These are phyloP conservation scores for Yamadazyma blattariae DNA, from an alignment of 1,139 yeast genomes.

Conservation along the genomic window DNA sequence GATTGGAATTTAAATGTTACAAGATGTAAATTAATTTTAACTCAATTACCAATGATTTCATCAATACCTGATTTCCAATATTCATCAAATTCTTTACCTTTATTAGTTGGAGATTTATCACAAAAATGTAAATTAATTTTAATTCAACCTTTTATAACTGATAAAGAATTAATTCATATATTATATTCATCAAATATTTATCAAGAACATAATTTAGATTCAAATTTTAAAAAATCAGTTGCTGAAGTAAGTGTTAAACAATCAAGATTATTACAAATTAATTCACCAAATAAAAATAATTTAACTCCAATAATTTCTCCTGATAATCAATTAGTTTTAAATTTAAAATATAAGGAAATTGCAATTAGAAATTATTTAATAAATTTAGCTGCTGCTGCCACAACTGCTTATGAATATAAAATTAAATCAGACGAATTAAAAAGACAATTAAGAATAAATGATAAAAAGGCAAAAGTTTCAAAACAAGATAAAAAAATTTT, in stretches of 20 bases:
- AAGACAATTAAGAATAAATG: slow-evolving; percentile 20
- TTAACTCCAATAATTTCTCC: slow-evolving; percentile 25
- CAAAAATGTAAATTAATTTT: slow-evolving; percentile 38
- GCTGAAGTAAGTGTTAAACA: slow-evolving; percentile 53
- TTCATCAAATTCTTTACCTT: slow-evolving; percentile 34
- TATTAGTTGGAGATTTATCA: slow-evolving; percentile 45
- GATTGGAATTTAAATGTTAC: slow-evolving; percentile 51
- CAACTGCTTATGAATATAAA: slow-evolving; percentile 52
- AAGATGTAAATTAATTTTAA: slow-evolving; percentile 40
- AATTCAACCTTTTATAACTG: slow-evolving; percentile 41
- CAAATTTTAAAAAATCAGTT: slow-evolving; percentile 44
- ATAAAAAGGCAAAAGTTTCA: slow-evolving; percentile 33
- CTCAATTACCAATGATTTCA: slow-evolving; percentile 38
- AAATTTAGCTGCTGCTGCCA: slow-evolving; percentile 54
- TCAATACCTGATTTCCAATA: slow-evolving; percentile 37
- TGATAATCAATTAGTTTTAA: slow-evolving; percentile 27
- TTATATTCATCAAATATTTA: slow-evolving; percentile 43
- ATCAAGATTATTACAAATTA: slow-evolving; percentile 43
- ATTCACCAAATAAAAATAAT: slow-evolving; percentile 22
- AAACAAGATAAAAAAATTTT: slow-evolving; percentile 43
- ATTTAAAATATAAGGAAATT: slow-evolving; percentile 41
- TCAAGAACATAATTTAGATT: slow-evolving; percentile 47
- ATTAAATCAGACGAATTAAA: slow-evolving; percentile 35
- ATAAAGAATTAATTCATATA: slow-evolving; percentile 42
- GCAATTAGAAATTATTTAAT: slow-evolving; percentile 50